Conservation (phyloP, 2,329 filamentous ascomycete genomes). For the Trichoderma atrobrunneum region DNA sequence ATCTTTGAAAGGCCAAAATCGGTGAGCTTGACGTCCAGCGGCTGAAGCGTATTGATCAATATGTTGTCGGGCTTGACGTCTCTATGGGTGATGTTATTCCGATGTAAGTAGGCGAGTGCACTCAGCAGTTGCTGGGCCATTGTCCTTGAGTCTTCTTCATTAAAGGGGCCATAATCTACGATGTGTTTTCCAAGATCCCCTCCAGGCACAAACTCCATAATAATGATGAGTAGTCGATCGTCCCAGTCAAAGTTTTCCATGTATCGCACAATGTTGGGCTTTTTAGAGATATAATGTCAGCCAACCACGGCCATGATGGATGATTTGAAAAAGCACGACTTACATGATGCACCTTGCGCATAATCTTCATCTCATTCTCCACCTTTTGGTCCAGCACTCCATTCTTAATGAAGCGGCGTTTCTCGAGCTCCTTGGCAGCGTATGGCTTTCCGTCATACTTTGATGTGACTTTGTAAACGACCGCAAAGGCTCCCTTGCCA, state of each 20-base stretch:
- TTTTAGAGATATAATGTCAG: neutral
- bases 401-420: conserved; percentile 89
- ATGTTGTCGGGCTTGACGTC: conserved; percentile 99
- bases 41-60: conserved; percentile 69
- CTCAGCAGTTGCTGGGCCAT: conserved; percentile 76
- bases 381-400: conserved; percentile 86
- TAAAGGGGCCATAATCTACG: conserved; percentile 56
- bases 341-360: conserved; percentile 81
- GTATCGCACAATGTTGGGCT: conserved; percentile 89
- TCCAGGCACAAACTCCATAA: conserved; percentile 87
- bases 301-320: conserved; percentile 19
- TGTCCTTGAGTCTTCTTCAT: conserved; percentile 65
- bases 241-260: conserved; percentile 83
- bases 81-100: conserved; percentile 89
- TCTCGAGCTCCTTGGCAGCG: conserved; percentile 93
- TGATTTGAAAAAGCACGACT: conserved; percentile 36
- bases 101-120: conserved; percentile 82
- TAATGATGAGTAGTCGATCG: conserved; percentile 83
- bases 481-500: conserved; percentile 92
- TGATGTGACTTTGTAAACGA: conserved; percentile 84
- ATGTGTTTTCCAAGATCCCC: conserved; percentile 82
- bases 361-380: conserved; percentile 96
- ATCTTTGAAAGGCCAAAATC: conserved; percentile 97
- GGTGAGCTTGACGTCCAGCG: conserved; percentile 83
- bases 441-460: conserved; percentile 80